phyloP scores from a whole-genome alignment of 306 rosid species.

The Inga leiocalycina region DNA sequence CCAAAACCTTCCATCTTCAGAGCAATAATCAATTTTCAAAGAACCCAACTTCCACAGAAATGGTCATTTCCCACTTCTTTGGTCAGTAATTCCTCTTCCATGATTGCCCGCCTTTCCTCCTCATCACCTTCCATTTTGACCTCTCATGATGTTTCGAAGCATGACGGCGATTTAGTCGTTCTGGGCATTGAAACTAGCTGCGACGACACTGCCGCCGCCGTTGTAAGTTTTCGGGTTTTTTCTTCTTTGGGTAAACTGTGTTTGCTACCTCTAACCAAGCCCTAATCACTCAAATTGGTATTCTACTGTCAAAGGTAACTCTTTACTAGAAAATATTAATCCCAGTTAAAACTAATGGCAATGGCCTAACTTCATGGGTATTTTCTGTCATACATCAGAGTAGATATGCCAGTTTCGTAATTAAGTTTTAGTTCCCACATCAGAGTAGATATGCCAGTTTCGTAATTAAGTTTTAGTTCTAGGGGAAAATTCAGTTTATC shows the following conservation, averaged over 20 bases:
- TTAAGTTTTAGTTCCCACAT: background rate
- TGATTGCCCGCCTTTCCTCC: constrained; percentile 19
- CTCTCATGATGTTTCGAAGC: constrained; percentile 28
- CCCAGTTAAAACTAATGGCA: background rate
- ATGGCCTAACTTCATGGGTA: background rate
- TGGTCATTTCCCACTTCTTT: constrained; percentile 23
- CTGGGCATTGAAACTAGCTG: constrained; percentile 97
- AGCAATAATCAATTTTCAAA: constrained; percentile 34
- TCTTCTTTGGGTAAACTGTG: background rate
- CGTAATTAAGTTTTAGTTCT: background rate
- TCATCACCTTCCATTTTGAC: constrained; percentile 3
- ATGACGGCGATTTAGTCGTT: constrained; percentile 52
- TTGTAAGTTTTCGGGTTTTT: constrained; percentile 48
- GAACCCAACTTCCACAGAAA: constrained; percentile 25
- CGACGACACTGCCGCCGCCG: constrained; percentile 95
- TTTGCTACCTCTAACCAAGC: background rate
- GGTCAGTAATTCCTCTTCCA: constrained; percentile 25
- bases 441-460: background rate
- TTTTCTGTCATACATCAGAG: background rate
- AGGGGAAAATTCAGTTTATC: background rate
- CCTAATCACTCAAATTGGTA: background rate
- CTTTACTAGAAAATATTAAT: background rate
- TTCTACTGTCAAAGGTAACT: background rate
- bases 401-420: background rate
- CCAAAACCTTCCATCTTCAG: constrained; percentile 55